Evolutionary conservation across 202 grass and related monocot species (phyloP).

Genomic region (Setaria viridis): DNA sequence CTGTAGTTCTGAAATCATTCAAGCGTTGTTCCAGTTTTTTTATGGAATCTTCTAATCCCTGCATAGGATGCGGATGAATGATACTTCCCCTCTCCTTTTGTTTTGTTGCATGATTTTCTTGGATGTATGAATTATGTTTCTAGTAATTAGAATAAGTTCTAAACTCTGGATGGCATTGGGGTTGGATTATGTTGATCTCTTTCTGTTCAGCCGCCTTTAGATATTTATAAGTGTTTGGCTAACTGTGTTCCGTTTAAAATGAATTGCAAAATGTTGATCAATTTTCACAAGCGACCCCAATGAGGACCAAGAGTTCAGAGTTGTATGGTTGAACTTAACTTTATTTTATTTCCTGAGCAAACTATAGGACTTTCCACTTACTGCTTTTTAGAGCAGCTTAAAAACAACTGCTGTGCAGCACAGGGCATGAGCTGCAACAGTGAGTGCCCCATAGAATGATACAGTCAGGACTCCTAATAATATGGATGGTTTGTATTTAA

Average conservation of each 20-base stretch:
- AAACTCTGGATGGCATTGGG: not conserved
- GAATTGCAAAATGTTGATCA: not conserved
- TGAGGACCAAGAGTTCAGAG: not conserved
- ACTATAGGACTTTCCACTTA: not conserved
- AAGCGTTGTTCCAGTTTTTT: not conserved
- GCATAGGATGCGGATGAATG: not conserved
- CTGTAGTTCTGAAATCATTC: constrained; percentile 13
- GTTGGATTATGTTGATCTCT: not conserved
- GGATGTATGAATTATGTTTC: not conserved
- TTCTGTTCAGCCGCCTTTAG: not conserved
- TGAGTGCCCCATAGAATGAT: not conserved
- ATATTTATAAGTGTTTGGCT: not conserved
- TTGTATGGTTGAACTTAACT: not conserved
- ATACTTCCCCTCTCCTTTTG: not conserved
- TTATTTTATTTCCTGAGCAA: not conserved
- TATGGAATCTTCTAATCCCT: not conserved
- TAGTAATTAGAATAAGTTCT: not conserved
- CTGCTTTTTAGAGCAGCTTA: not conserved
- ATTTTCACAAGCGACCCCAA: not conserved
- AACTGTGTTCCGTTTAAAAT: not conserved
- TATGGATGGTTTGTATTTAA: not conserved
- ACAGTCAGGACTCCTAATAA: not conserved
- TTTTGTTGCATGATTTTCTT: not conserved
- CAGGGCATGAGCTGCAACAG: not conserved
- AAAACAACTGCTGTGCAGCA: not conserved